Percentiles rank a stretch among this genome's conserved stretches.
These are phyloP conservation scores for Cyclostephanos tholiformis DNA, from an alignment of 108 stramenopile species.

Conservation along the genomic window DNA sequence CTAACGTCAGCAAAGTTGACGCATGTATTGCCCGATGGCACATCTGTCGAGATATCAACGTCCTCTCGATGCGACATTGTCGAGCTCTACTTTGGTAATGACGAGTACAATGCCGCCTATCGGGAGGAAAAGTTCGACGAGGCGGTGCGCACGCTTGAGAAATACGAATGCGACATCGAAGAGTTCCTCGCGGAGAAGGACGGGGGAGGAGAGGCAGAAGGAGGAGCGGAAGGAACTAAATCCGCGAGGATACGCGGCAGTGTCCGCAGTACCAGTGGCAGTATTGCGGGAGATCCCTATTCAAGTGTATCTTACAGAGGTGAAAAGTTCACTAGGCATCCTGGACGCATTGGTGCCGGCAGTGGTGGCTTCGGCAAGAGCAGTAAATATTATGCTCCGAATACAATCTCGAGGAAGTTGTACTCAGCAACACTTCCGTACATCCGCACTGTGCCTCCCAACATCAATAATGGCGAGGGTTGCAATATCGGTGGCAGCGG, in stretches of 20 bases:
- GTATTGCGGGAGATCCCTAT: conserved; percentile 37
- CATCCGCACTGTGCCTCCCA: conserved; percentile 34
- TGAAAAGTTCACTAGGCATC: conserved; percentile 36
- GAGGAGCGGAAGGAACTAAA: conserved; percentile 29
- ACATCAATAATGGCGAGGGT: conserved; percentile 4
- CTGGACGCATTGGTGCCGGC: not conserved
- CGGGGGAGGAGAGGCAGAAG: conserved; percentile 17
- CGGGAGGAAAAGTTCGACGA: conserved; percentile 53
- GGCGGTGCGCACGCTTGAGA: conserved; percentile 19
- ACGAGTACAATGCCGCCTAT: conserved; percentile 28
- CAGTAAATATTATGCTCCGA: conserved; percentile 19
- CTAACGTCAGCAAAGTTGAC: conserved; percentile 62
- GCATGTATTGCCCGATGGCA: conserved; percentile 79
- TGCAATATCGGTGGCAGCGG: not conserved
- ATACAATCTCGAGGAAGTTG: conserved; percentile 36
- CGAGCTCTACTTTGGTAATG: conserved; percentile 62
- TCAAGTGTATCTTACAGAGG: conserved; percentile 40
- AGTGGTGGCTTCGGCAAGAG: conserved; percentile 10
- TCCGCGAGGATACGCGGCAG: not conserved
- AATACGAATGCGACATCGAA: conserved; percentile 24
- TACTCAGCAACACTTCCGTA: conserved; percentile 46
- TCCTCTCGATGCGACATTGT: conserved; percentile 67
- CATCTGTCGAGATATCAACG: conserved; percentile 67
- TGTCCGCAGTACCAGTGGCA: not conserved
- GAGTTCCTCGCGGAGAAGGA: conserved; percentile 23